Percentiles rank a stretch among this genome's conserved stretches.
Evolutionary conservation across 2,329 filamentous ascomycete species (phyloP).

Genomic region (Furcasterigmium sp.): DNA sequence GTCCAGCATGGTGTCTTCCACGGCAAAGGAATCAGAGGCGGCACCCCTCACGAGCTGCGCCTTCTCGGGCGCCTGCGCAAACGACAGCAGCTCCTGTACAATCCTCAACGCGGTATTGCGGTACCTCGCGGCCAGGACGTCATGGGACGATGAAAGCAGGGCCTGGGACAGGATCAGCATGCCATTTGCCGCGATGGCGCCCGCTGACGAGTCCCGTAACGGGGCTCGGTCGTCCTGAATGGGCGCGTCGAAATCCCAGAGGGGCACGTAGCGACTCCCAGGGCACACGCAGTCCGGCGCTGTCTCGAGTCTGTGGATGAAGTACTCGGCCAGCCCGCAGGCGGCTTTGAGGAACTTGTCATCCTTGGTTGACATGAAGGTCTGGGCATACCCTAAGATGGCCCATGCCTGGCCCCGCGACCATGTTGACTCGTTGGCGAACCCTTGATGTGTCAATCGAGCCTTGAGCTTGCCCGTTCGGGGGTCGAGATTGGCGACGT

Average conservation of each 20-base stretch:
- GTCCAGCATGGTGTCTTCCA: slow-evolving; percentile 4
- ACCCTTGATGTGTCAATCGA: slow-evolving; percentile 40
- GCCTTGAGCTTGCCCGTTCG: slow-evolving; percentile 28
- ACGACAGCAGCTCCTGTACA: slow-evolving; percentile 12
- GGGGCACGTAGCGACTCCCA: slow-evolving; percentile 19
- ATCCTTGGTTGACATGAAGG: slow-evolving; percentile 40
- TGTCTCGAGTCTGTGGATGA: slow-evolving; percentile 30
- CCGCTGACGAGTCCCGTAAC: slow-evolving; percentile 26
- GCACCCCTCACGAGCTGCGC: slow-evolving; percentile 4
- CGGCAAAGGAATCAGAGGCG: not conserved
- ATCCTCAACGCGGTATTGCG: slow-evolving; percentile 8
- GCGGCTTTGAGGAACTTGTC: slow-evolving; percentile 34
- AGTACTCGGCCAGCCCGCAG: slow-evolving; percentile 39
- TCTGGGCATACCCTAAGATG: slow-evolving; percentile 42
- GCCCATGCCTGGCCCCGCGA: slow-evolving; percentile 43
- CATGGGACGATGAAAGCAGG: slow-evolving; percentile 7
- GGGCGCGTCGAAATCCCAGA: slow-evolving; percentile 44
- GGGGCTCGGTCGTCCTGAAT: slow-evolving; percentile 17
- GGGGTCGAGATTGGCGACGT: slow-evolving; percentile 41
- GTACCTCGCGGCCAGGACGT: slow-evolving; percentile 6
- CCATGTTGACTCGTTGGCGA: slow-evolving; percentile 39
- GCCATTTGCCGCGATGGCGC: slow-evolving; percentile 21
- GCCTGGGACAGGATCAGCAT: slow-evolving; percentile 18
- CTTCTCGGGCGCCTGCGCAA: slow-evolving; percentile 18
- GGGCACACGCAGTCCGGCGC: slow-evolving; percentile 15